Conservation (phyloP, 176 grass and related monocot species). For the Carex kokanica region DNA sequence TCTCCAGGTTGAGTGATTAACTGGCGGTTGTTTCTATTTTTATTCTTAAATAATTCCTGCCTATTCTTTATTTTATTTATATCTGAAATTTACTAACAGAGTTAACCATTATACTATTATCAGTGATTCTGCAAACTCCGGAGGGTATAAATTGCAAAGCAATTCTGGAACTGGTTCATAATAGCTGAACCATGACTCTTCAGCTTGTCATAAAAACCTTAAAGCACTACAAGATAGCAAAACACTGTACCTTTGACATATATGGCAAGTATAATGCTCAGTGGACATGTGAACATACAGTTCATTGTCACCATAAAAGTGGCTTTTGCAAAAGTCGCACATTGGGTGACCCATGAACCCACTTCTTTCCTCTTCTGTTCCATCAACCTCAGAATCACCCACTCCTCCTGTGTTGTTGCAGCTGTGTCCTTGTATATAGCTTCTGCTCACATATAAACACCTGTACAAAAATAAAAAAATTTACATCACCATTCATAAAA, state of each 20-base stretch:
- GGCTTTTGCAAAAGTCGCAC: constrained; percentile 67
- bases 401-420: constrained; percentile 70
- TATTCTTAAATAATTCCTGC: neutral
- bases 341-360: constrained; percentile 81
- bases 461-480: constrained; percentile 27
- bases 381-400: constrained; percentile 97
- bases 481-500: neutral
- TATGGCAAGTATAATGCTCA: constrained; percentile 77
- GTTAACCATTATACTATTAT: neutral
- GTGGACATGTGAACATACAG: constrained; percentile 76
- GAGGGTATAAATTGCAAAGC: neutral
- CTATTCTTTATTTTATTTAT: neutral
- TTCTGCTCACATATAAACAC: constrained; percentile 98
- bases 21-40: neutral
- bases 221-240: neutral
- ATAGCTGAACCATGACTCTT: neutral
- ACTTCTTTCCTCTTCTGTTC: constrained; percentile 76
- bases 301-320: constrained; percentile 95
- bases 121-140: neutral
- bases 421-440: constrained; percentile 68
- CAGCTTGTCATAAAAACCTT: neutral
- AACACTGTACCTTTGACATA: constrained; percentile 68
- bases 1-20: neutral
- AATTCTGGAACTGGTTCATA: neutral
- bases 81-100: neutral